Conservation (phyloP, 2,329 filamentous ascomycete genomes). For the Fusarium torulosum region DNA sequence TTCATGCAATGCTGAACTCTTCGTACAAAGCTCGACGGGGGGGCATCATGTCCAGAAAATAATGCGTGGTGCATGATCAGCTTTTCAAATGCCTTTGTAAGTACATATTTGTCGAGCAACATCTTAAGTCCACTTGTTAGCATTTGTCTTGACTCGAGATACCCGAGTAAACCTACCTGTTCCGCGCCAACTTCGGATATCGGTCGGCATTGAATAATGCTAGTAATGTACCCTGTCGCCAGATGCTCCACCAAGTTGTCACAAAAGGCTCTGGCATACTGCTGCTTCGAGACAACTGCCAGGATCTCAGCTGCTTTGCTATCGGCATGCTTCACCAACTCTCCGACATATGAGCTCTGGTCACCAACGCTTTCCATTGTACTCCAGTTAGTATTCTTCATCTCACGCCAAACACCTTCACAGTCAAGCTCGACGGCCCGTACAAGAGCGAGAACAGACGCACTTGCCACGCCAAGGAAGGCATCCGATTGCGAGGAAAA, state of each 20-base stretch:
- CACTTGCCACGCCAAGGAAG: constrained; percentile 94
- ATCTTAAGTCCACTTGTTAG: constrained; percentile 69
- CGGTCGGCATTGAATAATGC: constrained; percentile 88
- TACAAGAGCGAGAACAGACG: constrained; percentile 85
- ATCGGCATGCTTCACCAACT: constrained; percentile 81
- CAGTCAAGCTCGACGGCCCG: constrained; percentile 84
- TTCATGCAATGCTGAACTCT: constrained; percentile 86
- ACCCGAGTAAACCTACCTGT: constrained; percentile 68
- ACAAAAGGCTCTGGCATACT: constrained; percentile 94
- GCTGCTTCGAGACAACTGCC: constrained; percentile 83
- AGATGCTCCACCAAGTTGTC: constrained; percentile 95
- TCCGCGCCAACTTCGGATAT: constrained; percentile 95
- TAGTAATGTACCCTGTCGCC: constrained; percentile 81
- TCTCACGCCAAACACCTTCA: constrained; percentile 93
- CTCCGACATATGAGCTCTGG: constrained; percentile 90
- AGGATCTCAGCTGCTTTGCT: constrained; percentile 80
- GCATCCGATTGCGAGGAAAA: constrained; percentile 93
- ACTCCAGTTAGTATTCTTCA: constrained; percentile 96
- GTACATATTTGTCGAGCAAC: constrained; percentile 92
- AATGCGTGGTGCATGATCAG: constrained; percentile 74
- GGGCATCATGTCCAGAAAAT: constrained; percentile 55
- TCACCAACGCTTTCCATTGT: constrained; percentile 94
- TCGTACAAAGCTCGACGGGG: constrained; percentile 78
- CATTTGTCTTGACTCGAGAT: background rate
- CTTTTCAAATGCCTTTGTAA: constrained; percentile 82